Conservation (phyloP, 2,329 filamentous ascomycete species). For the Mollisia scopiformis region DNA sequence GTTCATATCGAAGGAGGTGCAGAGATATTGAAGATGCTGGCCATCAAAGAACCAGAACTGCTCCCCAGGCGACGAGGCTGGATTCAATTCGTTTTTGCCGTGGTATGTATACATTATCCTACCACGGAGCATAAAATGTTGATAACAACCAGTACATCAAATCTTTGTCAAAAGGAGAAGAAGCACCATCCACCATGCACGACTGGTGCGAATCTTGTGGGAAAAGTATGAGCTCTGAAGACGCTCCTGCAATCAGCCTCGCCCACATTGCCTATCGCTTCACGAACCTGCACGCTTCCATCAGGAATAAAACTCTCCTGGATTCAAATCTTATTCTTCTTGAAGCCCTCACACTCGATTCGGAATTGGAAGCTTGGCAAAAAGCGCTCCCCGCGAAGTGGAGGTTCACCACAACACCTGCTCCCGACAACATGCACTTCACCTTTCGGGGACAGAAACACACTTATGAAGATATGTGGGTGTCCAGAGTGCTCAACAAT, state of each 20-base stretch:
- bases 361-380: slow-evolving; percentile 24
- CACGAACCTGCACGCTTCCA: slow-evolving; percentile 19
- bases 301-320: slow-evolving; percentile 1
- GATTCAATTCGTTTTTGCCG: slow-evolving; percentile 24
- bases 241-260: slow-evolving; percentile 17
- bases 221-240: neutral
- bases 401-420: slow-evolving; percentile 7
- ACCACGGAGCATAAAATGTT: neutral
- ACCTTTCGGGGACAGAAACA: slow-evolving; percentile 23
- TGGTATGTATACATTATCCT: slow-evolving; percentile 10
- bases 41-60: neutral
- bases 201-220: slow-evolving; percentile 12
- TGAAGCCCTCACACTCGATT: slow-evolving; percentile 19
- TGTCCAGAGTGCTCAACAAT: slow-evolving; percentile 27
- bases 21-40: slow-evolving; percentile 22
- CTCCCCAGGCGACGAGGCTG: slow-evolving; percentile 11
- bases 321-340: slow-evolving; percentile 12
- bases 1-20: slow-evolving; percentile 28
- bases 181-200: slow-evolving; percentile 7
- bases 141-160: slow-evolving; percentile 20
- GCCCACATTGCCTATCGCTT: slow-evolving; percentile 17
- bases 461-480: slow-evolving; percentile 29
- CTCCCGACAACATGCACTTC: neutral
- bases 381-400: slow-evolving; percentile 24
- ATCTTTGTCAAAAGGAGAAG: slow-evolving; percentile 18